A percentile compares a stretch with the other conserved stretches of the same genome.
Evolutionary conservation across 192 early-diverging fungal species (phyloP).

Genomic region (Umbelopsis sp.): DNA sequence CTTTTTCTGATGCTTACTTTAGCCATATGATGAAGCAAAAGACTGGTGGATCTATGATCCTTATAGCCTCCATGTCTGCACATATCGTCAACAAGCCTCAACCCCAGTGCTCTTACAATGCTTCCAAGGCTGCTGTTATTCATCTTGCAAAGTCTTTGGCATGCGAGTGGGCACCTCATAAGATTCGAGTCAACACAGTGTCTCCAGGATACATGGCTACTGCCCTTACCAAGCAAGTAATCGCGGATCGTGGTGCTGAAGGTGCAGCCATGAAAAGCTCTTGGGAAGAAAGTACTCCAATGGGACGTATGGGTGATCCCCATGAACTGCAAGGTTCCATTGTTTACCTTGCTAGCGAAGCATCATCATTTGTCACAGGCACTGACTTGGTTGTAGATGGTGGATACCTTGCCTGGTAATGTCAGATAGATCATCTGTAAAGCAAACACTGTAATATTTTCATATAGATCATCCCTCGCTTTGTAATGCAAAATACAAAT

Average conservation of each 20-base stretch:
- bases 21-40: slow-evolving; percentile 13
- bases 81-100: slow-evolving; percentile 38
- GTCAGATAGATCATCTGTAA: background rate
- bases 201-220: slow-evolving; percentile 21
- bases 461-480: background rate
- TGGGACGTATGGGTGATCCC: slow-evolving; percentile 37
- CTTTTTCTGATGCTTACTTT: too few relatives aligned
- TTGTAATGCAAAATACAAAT: slow-evolving; percentile 1
- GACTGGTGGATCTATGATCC: slow-evolving; percentile 19
- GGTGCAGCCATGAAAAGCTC: slow-evolving; percentile 5
- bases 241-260: slow-evolving; percentile 20
- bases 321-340: slow-evolving; percentile 36
- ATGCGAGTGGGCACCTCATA: slow-evolving; percentile 33
- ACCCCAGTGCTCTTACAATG: slow-evolving; percentile 32
- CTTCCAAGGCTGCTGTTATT: slow-evolving; percentile 34
- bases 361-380: slow-evolving; percentile 39
- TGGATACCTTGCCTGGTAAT: slow-evolving; percentile 39
- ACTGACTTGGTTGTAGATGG: slow-evolving; percentile 40
- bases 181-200: slow-evolving; percentile 36
- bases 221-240: slow-evolving; percentile 26
- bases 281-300: slow-evolving; percentile 35
- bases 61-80: slow-evolving; percentile 40
- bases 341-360: slow-evolving; percentile 38
- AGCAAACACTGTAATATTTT: background rate
- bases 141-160: slow-evolving; percentile 36